Conservation (phyloP, 2,329 filamentous ascomycete genomes). For the Cyphellophora europaea region DNA sequence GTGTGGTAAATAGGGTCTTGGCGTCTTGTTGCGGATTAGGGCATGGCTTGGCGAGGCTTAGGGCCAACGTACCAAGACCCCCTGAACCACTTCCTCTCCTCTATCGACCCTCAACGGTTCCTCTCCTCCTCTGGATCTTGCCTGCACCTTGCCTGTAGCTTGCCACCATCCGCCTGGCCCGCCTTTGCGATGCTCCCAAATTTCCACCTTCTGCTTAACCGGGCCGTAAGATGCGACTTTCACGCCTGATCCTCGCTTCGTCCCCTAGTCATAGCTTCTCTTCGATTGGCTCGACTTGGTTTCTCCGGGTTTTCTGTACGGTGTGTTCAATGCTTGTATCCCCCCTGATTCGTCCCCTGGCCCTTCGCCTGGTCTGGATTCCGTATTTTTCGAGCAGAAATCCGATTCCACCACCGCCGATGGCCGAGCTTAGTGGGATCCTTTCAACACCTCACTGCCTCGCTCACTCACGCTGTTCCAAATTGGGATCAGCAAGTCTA, state of each 20-base stretch:
- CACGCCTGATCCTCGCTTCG: not conserved
- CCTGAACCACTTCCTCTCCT: not conserved
- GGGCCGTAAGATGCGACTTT: not conserved
- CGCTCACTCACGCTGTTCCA: not conserved
- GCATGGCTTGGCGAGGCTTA: not conserved
- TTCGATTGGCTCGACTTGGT: not conserved
- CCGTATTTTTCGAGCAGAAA: not conserved
- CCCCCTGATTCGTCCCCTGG: too few species aligned
- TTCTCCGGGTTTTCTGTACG: not conserved
- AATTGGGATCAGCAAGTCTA: not conserved
- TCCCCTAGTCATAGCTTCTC: constrained; percentile 1
- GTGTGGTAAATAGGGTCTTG: too few species aligned
- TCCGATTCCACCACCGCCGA: not conserved
- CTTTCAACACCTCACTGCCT: too few species aligned
- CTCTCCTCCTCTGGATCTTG: too few species aligned
- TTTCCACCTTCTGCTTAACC: not conserved
- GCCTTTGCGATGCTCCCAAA: not conserved
- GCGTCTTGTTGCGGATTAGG: not conserved
- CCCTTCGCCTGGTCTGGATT: not conserved
- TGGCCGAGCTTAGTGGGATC: too few species aligned
- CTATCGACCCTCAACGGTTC: too few species aligned
- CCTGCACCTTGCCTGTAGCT: not conserved
- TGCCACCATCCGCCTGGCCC: not conserved
- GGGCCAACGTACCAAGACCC: not conserved
- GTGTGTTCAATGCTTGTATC: too few species aligned